These are phyloP conservation scores for Candida sakaeoensis DNA, from an alignment of 805 yeast species.

Conservation along the genomic window DNA sequence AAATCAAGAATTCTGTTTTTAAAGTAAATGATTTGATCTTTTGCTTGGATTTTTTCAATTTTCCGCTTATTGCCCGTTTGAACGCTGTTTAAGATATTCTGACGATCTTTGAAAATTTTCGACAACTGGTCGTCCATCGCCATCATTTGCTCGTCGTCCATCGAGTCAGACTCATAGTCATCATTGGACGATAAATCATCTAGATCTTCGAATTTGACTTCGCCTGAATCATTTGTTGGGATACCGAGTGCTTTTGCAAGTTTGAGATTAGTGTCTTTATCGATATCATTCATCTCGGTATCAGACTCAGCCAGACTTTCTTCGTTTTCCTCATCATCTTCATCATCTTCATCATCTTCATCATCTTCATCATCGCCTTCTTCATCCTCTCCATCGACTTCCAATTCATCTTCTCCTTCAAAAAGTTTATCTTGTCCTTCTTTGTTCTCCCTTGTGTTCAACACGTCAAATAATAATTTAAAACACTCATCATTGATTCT, in stretches of 20 bases:
- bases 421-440: slow-evolving; percentile 77
- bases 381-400: slow-evolving; percentile 25
- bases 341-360: slow-evolving; percentile 21
- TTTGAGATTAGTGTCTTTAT: slow-evolving; percentile 53
- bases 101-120: slow-evolving; percentile 78
- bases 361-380: slow-evolving; percentile 25
- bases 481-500: slow-evolving; percentile 31
- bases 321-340: slow-evolving; percentile 13
- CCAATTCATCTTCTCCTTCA: slow-evolving; percentile 48
- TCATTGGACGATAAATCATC: slow-evolving; percentile 42
- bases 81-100: slow-evolving; percentile 51
- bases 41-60: slow-evolving; percentile 71
- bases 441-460: slow-evolving; percentile 64
- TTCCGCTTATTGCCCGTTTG: slow-evolving; percentile 64
- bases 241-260: slow-evolving; percentile 71
- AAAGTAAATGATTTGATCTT: slow-evolving; percentile 72
- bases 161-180: slow-evolving; percentile 62
- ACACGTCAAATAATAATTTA: slow-evolving; percentile 32
- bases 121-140: slow-evolving; percentile 84
- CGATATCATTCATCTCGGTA: slow-evolving; percentile 20
- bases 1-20: slow-evolving; percentile 77
- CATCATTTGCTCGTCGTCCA: slow-evolving; percentile 97
- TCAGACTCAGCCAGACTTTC: slow-evolving; percentile 14
- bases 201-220: slow-evolving; percentile 40
- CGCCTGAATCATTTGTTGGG: slow-evolving; percentile 43